phyloP scores from a whole-genome alignment of 495 filamentous ascomycete species.

The Parmelia sp. region DNA sequence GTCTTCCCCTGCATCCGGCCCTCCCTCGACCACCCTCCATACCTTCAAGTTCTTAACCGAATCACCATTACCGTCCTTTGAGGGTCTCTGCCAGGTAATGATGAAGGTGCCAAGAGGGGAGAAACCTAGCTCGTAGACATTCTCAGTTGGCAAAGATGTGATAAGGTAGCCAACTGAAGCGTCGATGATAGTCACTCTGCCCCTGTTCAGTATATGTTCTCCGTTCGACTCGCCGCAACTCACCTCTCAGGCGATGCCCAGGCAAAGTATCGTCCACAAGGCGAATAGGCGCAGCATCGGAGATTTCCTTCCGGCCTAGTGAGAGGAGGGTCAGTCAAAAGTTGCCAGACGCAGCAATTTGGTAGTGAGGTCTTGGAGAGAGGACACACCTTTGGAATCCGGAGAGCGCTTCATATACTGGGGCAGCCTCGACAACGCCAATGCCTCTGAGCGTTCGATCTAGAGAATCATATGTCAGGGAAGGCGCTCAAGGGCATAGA shows the following conservation, averaged over 20 bases:
- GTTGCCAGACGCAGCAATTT: neutral
- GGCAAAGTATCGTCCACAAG: constrained; percentile 89
- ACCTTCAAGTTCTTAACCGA: constrained; percentile 94
- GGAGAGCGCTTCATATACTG: constrained; percentile 76
- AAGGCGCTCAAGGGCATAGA: no score
- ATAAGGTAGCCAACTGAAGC: constrained; percentile 71
- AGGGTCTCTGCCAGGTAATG: constrained; percentile 92
- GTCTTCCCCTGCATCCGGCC: constrained; percentile 22
- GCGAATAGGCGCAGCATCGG: constrained; percentile 90
- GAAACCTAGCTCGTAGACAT: constrained; percentile 90
- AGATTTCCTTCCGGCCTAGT: constrained; percentile 83
- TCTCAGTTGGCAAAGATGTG: constrained; percentile 64
- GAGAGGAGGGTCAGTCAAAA: constrained; percentile 26
- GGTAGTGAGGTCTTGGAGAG: neutral
- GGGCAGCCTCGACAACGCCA: constrained; percentile 83
- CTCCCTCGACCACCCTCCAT: constrained; percentile 67
- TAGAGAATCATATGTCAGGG: constrained; percentile 23
- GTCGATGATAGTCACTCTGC: constrained; percentile 74
- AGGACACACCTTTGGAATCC: constrained; percentile 62
- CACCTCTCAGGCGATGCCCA: constrained; percentile 85
- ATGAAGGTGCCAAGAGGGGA: constrained; percentile 86
- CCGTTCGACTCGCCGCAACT: constrained; percentile 17
- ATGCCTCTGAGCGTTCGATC: constrained; percentile 93
- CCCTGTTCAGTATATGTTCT: constrained; percentile 4
- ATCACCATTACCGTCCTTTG: constrained; percentile 87